These are phyloP conservation scores for Rhizophagus sp. DNA, from an alignment of 192 early-diverging fungal genomes.

Conservation along the genomic window DNA sequence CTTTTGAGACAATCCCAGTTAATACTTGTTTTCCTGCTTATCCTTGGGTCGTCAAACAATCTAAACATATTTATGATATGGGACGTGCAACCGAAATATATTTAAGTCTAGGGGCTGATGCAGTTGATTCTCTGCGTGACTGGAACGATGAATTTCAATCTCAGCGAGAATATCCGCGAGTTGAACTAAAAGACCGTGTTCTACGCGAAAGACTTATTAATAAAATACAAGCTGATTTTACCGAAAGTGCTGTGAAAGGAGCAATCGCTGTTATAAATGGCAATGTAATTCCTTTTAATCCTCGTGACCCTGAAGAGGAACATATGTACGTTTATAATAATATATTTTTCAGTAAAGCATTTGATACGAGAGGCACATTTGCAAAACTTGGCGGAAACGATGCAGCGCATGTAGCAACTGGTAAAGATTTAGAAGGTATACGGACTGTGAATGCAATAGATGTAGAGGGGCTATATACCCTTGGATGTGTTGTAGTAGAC, in stretches of 20 bases:
- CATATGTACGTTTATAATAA: slow-evolving; percentile 94
- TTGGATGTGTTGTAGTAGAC: slow-evolving; percentile 90
- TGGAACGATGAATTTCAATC: slow-evolving; percentile 98
- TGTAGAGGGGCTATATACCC: slow-evolving; percentile 79
- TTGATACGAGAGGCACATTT: slow-evolving; percentile 85
- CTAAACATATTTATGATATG: slow-evolving; percentile 57
- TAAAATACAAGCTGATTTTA: slow-evolving; percentile 88
- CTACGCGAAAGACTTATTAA: slow-evolving; percentile 81
- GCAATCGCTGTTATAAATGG: slow-evolving; percentile 84
- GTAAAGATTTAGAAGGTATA: slow-evolving; percentile 94
- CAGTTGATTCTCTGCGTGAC: slow-evolving; percentile 75
- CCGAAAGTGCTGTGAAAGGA: slow-evolving; percentile 84
- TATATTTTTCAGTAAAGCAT: slow-evolving; percentile 92
- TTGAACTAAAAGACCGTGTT: slow-evolving; percentile 78
- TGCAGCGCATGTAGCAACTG: slow-evolving; percentile 89
- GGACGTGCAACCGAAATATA: slow-evolving; percentile 66
- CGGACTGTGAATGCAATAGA: slow-evolving; percentile 72
- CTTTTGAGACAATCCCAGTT: slow-evolving; percentile 79
- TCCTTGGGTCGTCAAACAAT: slow-evolving; percentile 78
- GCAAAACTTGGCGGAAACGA: slow-evolving; percentile 81
- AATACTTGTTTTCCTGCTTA: slow-evolving; percentile 66
- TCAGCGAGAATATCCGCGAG: slow-evolving; percentile 79
- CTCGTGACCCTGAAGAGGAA: slow-evolving; percentile 67
- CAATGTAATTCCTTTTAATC: slow-evolving; percentile 76
- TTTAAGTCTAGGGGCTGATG: slow-evolving; percentile 59